Percentiles rank a stretch among this genome's conserved stretches.
Evolutionary conservation across 2,329 filamentous ascomycete species (phyloP).

Genomic region (Aspergillus calidoustus): DNA sequence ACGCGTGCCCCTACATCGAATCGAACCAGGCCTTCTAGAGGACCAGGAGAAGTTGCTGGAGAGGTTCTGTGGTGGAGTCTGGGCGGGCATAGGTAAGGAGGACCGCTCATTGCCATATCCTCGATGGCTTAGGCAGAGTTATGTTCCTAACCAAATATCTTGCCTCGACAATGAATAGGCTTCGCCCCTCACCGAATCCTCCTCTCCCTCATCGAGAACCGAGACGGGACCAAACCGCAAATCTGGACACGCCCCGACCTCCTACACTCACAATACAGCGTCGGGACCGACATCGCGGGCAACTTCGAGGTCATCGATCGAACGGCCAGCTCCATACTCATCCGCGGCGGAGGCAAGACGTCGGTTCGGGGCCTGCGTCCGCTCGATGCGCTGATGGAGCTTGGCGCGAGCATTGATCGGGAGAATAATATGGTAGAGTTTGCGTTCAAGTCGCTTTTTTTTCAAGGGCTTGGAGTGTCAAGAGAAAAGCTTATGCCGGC

Average conservation of each 20-base stretch:
- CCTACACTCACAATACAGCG: background rate
- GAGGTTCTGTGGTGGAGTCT: conserved; percentile 17
- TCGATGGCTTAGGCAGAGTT: too few relatives aligned
- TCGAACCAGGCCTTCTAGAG: conserved; percentile 7
- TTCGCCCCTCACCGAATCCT: too few relatives aligned
- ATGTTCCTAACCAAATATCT: too few relatives aligned
- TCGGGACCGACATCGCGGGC: background rate
- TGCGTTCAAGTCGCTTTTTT: conserved; percentile 20
- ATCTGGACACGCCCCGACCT: background rate
- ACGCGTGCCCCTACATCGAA: conserved; percentile 10
- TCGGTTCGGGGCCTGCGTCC: conserved; percentile 16
- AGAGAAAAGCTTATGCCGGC: conserved; percentile 13
- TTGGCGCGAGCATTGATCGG: background rate
- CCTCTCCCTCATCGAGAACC: too few relatives aligned
- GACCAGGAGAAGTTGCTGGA: conserved; percentile 5
- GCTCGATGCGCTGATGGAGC: conserved; percentile 20
- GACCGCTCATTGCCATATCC: too few relatives aligned
- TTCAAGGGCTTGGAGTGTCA: conserved; percentile 7
- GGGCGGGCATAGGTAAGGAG: conserved; percentile 12
- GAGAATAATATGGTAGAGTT: conserved; percentile 15
- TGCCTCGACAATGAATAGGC: too few relatives aligned
- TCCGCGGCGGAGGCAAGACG: conserved; percentile 19
- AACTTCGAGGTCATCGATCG: background rate
- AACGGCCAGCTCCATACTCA: conserved; percentile 7
- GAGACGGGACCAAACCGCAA: background rate